Base-by-base conservation (phyloP, 148 eudicot genomes). In the Heliamphora exappendiculata region DNA sequence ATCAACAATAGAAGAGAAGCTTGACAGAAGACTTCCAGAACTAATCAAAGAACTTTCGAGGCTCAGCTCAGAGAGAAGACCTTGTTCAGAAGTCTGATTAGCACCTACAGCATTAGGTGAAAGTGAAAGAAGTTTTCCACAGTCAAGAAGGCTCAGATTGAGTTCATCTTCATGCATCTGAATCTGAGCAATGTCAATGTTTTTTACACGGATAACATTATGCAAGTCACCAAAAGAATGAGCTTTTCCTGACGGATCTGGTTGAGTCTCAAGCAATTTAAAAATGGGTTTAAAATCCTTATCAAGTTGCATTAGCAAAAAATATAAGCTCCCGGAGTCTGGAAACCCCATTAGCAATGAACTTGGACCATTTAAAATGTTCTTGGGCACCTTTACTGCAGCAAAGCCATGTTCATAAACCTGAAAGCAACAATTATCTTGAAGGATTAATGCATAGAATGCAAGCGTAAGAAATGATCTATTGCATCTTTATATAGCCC, bases 271-370 rank as follows among this genome's bases (percentile, higher is more conserved):
- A 60, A 96, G 83, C 82, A 96, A 86, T 71, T 84, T 86, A 73
- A 91, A 87, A 67, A 90, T 78, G 64, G 95, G 90, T 78, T 85
- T 91, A 67, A 91, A 91, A 70, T 88, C 94, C 80, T 88, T 90
- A 73, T 96, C 97, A 64, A 91, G 86, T 77, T 93, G 97, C 93
- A 93, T 85, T 63, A 93, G 83, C 87, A 96, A 83, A 84, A 89
- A 90, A 76, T 86, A 91, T 29, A 91, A 87, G 84, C 89, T 88
- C 76, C 97, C 90, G 76, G 86, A 88, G 54, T 93, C 93, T 7
- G 99, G 98, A 76, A 96, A 90, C 55, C 99, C 97, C 91, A 93
- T 82, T 28, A 93, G 64, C 83, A 95, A 84, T 79, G 80, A 89
- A 79, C 72, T 83, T 78, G 90, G 78, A 78, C 86, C 93, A 87